Percentiles rank a stretch among this genome's conserved stretches.
These are phyloP conservation scores for Fraxinus greggii DNA, from an alignment of 305 asterid genomes.

Conservation along the genomic window DNA sequence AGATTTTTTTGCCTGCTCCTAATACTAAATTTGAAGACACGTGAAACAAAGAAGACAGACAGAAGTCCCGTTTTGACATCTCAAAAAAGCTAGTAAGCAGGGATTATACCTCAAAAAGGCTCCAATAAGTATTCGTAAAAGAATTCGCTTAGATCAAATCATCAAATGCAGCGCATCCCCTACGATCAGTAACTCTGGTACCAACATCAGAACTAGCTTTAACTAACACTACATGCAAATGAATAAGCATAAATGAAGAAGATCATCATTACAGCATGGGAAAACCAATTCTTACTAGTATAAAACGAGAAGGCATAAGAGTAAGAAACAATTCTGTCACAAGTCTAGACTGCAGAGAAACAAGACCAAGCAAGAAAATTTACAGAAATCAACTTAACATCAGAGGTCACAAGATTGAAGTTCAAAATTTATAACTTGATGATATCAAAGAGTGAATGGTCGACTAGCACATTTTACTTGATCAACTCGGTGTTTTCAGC, in stretches of 20 bases:
- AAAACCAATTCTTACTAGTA: not conserved
- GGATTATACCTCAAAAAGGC: not conserved
- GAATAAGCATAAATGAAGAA: not conserved
- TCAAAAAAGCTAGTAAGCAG: not conserved
- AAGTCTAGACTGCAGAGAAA: slow-evolving; percentile 16
- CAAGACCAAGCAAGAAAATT: slow-evolving; percentile 23
- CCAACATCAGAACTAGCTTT: not conserved
- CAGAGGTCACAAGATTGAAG: slow-evolving; percentile 20
- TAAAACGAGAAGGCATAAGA: not conserved
- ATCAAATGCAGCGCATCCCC: not conserved
- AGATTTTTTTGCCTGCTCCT: not conserved
- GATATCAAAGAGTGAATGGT: slow-evolving; percentile 12
- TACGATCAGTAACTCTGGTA: not conserved
- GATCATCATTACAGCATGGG: not conserved
- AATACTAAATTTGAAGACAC: not conserved
- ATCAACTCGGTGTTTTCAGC: slow-evolving; percentile 26
- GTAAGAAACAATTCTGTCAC: not conserved
- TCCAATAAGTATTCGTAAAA: not conserved
- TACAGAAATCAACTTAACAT: slow-evolving; percentile 20
- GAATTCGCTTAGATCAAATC: slow-evolving; percentile 7
- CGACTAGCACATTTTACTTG: not conserved
- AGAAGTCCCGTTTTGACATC: not conserved
- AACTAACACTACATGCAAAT: not conserved
- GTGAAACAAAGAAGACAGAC: not conserved
- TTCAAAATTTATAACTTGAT: slow-evolving; percentile 23